Base-by-base conservation (phyloP, 2,329 filamentous ascomycete genomes). In the Magnaporthiopsis incrustans region DNA sequence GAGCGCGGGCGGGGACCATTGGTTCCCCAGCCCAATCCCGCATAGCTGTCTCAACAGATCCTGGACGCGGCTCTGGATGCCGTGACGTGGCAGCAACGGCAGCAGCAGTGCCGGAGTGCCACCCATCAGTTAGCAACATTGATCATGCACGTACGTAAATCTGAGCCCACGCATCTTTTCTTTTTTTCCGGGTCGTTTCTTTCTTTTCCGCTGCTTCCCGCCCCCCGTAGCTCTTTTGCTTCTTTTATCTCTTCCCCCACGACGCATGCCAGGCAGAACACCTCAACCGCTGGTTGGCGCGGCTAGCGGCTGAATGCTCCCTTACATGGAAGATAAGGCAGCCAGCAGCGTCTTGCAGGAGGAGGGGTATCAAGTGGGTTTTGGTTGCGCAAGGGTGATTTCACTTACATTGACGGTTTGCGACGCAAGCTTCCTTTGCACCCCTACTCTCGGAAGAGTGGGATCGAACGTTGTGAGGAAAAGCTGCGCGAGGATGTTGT, bases 391-490 rank as follows among this genome's bases (percentile, higher is more conserved):
- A 8, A 11, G 22, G 22, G 44, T 53, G 44, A 53, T 22, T 8
- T 32, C 50, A 26, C 18, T 64, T n/a, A 70, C 76, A 70, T 66
- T 78, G 76, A 65, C 80, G 77, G 69, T 78, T 77, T 27, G 71
- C 25, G 78, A 70, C 18, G 77, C 77, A 64, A 71, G 73, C 65
- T 71, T 73, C 64, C 67, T 73, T 67, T 66, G 77, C 68, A 57
- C 72, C 66, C 82, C 84, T 1, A 86, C 73, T 57, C 77, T 76
- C 0, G 83, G 83, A 2, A 82, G 74, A 10, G 74, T 79, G 0
- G 83, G 84, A 68, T 87, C 80, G 66, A 85, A 84, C 27, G 82
- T 81, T 25, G 79, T 75, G 1, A 88, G 76, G 38, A 88, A 79
- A 7, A 87, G 79, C 57, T 80, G 77, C 0, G 84, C 82, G 3